A percentile compares a stretch with the other conserved stretches of the same genome.
Conservation (phyloP, 805 yeast genomes). For the Ogataea thermomethanolica region DNA sequence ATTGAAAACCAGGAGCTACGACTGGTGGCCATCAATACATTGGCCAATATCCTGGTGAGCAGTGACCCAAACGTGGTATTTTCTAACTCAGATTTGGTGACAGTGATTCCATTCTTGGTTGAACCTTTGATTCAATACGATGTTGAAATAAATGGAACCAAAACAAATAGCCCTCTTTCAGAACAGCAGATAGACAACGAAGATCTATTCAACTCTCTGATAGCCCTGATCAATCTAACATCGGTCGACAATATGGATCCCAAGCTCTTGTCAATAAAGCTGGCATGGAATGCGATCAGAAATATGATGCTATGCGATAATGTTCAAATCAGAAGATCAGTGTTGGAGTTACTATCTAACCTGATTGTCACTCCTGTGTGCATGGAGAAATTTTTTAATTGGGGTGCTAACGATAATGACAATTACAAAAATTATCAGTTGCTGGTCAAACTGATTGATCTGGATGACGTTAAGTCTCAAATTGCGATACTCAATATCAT, state of each 20-base stretch:
- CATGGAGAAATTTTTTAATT: constrained; percentile 58
- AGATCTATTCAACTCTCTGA: constrained; percentile 44
- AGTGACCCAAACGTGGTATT: constrained; percentile 42
- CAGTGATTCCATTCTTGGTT: constrained; percentile 45
- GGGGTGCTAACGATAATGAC: constrained; percentile 32
- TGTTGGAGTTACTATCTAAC: constrained; percentile 49
- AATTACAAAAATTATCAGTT: constrained; percentile 40
- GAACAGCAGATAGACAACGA: constrained; percentile 20
- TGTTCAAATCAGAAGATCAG: constrained; percentile 40
- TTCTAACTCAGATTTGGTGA: constrained; percentile 37
- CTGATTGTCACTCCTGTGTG: constrained; percentile 36
- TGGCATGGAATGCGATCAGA: constrained; percentile 36
- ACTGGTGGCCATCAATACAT: constrained; percentile 36
- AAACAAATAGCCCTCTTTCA: constrained; percentile 21
- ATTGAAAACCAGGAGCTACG: constrained; percentile 24
- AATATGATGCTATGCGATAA: constrained; percentile 35
- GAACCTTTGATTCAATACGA: constrained; percentile 45
- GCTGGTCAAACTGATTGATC: constrained; percentile 38
- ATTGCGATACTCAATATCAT: constrained; percentile 30
- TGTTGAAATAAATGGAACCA: constrained; percentile 20
- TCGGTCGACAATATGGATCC: constrained; percentile 35
- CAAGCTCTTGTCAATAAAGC: constrained; percentile 35
- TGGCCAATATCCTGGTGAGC: constrained; percentile 44
- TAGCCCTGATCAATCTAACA: constrained; percentile 50
- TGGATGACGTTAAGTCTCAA: constrained; percentile 41